Conservation (phyloP, 768 basidiomycete genomes). For the Chalciporus sphaerocephalus region DNA sequence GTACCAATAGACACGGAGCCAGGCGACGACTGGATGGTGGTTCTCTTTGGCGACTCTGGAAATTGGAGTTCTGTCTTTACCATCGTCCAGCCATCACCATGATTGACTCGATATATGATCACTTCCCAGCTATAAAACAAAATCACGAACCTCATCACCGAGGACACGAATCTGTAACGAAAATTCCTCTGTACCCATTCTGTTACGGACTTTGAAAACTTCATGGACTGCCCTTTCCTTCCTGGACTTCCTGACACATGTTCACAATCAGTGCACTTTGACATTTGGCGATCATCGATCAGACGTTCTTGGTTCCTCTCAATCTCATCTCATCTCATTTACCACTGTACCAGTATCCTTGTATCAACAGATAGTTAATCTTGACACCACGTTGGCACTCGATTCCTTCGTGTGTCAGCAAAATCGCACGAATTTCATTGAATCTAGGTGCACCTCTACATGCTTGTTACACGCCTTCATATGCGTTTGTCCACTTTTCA, state of each 20-base stretch:
- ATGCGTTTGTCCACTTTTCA: too few species aligned
- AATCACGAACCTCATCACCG: constrained; percentile 12
- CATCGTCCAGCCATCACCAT: constrained; percentile 30
- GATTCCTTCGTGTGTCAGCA: too few species aligned
- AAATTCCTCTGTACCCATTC: background rate
- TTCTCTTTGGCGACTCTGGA: constrained; percentile 53
- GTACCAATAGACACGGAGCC: constrained; percentile 36
- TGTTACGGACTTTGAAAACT: constrained; percentile 14
- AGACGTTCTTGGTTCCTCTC: background rate
- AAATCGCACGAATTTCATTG: too few species aligned
- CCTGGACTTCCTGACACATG: background rate
- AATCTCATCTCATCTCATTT: background rate
- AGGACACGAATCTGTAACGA: constrained; percentile 1
- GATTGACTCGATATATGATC: constrained; percentile 4
- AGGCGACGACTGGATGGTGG: constrained; percentile 40
- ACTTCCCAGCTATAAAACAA: background rate
- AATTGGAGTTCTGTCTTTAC: constrained; percentile 44
- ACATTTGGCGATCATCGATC: constrained; percentile 8
- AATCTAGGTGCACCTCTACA: background rate
- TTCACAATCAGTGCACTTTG: background rate
- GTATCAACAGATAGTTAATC: background rate
- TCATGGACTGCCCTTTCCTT: too few species aligned
- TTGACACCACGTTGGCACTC: background rate
- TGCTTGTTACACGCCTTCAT: background rate
- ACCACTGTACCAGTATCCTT: background rate